Conservation (phyloP, 208 protist species). For the Acanthamoeba castellanii region DNA sequence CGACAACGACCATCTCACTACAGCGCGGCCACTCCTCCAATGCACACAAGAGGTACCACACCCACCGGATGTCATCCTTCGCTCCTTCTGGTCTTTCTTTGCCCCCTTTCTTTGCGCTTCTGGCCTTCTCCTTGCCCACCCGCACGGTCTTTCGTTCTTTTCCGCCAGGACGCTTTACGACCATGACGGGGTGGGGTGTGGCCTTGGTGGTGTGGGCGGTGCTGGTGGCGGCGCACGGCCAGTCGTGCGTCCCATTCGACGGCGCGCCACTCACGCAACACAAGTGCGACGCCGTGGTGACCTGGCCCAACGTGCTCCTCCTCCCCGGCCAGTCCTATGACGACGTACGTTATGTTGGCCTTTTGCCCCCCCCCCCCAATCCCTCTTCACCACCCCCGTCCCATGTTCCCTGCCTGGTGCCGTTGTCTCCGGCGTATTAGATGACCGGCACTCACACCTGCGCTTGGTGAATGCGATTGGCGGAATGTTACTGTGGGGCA, state of each 20-base stretch:
- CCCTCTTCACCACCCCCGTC: neutral
- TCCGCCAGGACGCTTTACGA: neutral
- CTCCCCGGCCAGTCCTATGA: neutral
- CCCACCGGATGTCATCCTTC: too few relatives aligned
- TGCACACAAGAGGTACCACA: too few relatives aligned
- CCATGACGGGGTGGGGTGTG: neutral
- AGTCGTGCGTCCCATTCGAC: neutral
- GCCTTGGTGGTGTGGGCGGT: neutral
- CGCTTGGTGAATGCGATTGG: neutral
- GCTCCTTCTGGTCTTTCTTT: too few relatives aligned
- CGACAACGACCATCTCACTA: too few relatives aligned
- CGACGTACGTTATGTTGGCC: neutral
- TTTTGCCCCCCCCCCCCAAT: neutral
- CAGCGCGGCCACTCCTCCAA: too few relatives aligned
- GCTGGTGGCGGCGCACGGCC: neutral
- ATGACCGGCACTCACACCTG: neutral
- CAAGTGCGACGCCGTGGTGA: neutral
- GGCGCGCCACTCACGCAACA: neutral
- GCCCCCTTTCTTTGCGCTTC: too few relatives aligned
- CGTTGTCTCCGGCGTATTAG: neutral
- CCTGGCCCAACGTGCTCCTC: slow-evolving; percentile 6
- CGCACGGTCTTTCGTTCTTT: neutral
- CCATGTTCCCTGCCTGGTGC: neutral
- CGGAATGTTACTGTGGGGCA: neutral
- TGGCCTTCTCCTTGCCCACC: too few relatives aligned